Conservation (phyloP, 768 basidiomycete species). For the Agaricus subrufescens region DNA sequence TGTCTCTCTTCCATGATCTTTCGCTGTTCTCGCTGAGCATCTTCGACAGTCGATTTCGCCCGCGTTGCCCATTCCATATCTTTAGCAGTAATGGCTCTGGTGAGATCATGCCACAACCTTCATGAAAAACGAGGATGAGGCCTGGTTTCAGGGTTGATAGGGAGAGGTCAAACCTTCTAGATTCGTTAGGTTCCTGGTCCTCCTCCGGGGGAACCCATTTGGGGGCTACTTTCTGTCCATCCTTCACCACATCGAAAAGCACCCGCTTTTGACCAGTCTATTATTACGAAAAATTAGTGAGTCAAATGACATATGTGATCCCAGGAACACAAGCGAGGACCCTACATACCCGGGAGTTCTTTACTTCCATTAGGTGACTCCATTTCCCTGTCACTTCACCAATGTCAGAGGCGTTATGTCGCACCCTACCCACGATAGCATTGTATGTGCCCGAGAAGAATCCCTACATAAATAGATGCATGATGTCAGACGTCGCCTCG, state of each 20-base stretch:
- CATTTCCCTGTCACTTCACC: constrained; percentile 91
- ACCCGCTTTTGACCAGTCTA: constrained; percentile 68
- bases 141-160: not conserved
- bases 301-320: not conserved
- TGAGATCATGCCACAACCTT: constrained; percentile 81
- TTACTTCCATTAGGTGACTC: constrained; percentile 88
- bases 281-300: not conserved
- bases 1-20: constrained; percentile 71
- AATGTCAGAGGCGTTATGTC: constrained; percentile 54
- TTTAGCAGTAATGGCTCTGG: constrained; percentile 75
- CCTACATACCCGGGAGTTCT: constrained; percentile 52
- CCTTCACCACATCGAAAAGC: constrained; percentile 79
- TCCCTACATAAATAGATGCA: constrained; percentile 44
- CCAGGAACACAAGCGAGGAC: not conserved
- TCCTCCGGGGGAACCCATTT: constrained; percentile 85
- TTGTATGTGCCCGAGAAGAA: constrained; percentile 99
- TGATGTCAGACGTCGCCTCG: not conserved
- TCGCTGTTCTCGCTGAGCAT: constrained; percentile 81
- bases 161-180: constrained; percentile 56
- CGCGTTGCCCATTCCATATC: constrained; percentile 95
- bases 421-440: constrained; percentile 76
- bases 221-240: constrained; percentile 68
- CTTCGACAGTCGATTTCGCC: constrained; percentile 88
- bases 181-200: constrained; percentile 89
- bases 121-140: not conserved